Evolutionary conservation across 1,284 basidiomycete species (phyloP).

Genomic region (Malassezia sp.): DNA sequence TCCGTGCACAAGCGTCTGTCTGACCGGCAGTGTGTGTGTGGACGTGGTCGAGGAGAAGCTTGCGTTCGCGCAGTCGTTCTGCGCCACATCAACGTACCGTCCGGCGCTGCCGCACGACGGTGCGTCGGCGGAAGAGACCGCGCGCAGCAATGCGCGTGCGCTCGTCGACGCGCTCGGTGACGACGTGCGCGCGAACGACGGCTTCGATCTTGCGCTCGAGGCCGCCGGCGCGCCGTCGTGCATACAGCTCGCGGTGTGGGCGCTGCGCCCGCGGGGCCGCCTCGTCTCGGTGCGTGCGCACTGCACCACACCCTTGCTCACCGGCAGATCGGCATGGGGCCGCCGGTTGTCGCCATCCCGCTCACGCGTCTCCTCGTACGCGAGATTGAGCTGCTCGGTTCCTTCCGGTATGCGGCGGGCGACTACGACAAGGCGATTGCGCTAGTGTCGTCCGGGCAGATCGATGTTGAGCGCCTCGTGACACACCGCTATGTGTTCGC

Average conservation of each 20-base stretch:
- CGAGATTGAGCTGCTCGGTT: conserved; percentile 45
- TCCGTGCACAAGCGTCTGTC: conserved; percentile 49
- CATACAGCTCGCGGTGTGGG: conserved; percentile 37
- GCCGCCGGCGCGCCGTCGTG: conserved; percentile 51
- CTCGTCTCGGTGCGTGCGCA: conserved; percentile 26
- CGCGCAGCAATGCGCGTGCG: conserved; percentile 51
- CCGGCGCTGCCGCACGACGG: conserved; percentile 49
- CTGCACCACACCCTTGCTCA: too few relatives aligned
- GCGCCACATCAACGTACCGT: conserved; percentile 69
- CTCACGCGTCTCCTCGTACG: conserved; percentile 47
- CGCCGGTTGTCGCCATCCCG: conserved; percentile 46
- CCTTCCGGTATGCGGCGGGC: conserved; percentile 75
- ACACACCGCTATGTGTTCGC: conserved; percentile 50
- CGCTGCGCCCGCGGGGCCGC: conserved; percentile 27
- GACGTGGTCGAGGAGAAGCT: conserved; percentile 71
- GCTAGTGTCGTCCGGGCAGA: conserved; percentile 51
- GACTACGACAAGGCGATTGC: conserved; percentile 55
- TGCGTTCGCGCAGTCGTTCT: conserved; percentile 73
- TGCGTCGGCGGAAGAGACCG: conserved; percentile 42
- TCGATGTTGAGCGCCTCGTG: conserved; percentile 57
- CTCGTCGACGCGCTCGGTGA: conserved; percentile 49
- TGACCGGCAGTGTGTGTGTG: conserved; percentile 26
- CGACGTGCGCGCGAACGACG: conserved; percentile 48
- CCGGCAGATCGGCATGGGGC: conserved; percentile 55
- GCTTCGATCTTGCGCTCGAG: conserved; percentile 56